Evolutionary conservation across 2,329 filamentous ascomycete species (phyloP), one percentile per base, ranked within the genome.

Genomic region (Septoria petroselini): DNA sequence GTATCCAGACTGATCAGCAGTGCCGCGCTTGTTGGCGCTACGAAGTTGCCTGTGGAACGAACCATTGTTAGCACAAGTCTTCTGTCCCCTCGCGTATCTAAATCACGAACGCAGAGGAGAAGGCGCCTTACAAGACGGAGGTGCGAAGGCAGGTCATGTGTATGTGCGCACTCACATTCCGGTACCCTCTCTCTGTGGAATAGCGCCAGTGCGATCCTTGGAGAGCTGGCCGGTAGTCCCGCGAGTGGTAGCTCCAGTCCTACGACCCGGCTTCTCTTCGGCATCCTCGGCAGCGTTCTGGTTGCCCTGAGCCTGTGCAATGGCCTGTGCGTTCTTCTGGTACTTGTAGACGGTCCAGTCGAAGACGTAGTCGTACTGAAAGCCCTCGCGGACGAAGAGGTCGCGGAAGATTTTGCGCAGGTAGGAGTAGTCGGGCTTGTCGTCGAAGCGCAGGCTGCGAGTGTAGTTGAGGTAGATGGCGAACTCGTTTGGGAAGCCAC

Each of bases 311-410:
- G 83, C 84, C 62, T 86, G 87, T 71, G 88, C 88, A 71, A 95
- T 95, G 67, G 90, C 90, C 76, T 94, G 88, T 48, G 91, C 91
- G 65, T 96, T 97, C 85, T 96, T 96, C 82, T 96, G 91, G 80
- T 97, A 96, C 79, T 97, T 97, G 83, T 96, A 97, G 66, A 97
- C 93, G 53, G 93, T 98, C 93, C 93, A 98, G 76, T 98, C 93
- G 67, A 98, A 98, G 64, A 98, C 93, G 65, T 98, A 97, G 75
- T 98, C 93, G 73, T 98, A 97, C 77, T 98, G 93, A 84, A 97
- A 98, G 49, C 91, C 93, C 74, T 97, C 93, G 57, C 93, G 90
- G 62, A 98, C 93, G 68, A 98, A 98, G 53, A 98, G 84, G 70
- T 98, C 93, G 58, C 93, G 91, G 88, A 98, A 98, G 76, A 98